A percentile compares a stretch with the other conserved stretches of the same genome.
These are phyloP conservation scores for Aureobasidium sp. DNA, from an alignment of 2,329 filamentous ascomycete species.

Conservation along the genomic window DNA sequence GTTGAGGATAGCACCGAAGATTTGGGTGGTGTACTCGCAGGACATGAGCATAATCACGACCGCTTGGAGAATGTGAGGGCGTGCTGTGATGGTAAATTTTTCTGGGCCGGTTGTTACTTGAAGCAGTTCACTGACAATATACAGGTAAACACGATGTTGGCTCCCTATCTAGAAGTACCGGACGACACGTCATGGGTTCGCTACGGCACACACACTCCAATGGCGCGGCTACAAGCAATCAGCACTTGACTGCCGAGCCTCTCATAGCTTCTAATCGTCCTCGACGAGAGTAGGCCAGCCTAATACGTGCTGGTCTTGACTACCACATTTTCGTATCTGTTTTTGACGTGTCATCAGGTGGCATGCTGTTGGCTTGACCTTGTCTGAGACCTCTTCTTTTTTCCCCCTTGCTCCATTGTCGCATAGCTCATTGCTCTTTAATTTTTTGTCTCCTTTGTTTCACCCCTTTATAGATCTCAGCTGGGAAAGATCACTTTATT, in stretches of 20 bases:
- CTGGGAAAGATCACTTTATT: neutral
- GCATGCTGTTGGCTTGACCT: neutral
- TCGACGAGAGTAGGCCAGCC: neutral
- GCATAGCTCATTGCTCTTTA: neutral
- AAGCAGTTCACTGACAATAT: conserved; percentile 3
- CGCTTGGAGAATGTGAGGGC: conserved; percentile 90
- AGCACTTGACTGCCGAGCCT: neutral
- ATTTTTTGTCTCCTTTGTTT: neutral
- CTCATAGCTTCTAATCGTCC: neutral
- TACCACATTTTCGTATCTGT: conserved; percentile 1
- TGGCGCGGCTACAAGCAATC: neutral
- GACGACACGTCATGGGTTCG: conserved; percentile 9
- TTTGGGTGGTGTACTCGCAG: conserved; percentile 66
- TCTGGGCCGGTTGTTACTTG: neutral
- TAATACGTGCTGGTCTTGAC: neutral
- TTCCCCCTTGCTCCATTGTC: neutral
- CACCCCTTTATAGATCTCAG: conserved; percentile 2
- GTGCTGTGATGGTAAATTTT: conserved; percentile 84
- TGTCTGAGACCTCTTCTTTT: conserved; percentile 1
- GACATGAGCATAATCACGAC: conserved; percentile 66
- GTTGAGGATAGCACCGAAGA: conserved; percentile 72
- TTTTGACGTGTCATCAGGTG: neutral
- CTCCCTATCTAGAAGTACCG: conserved; percentile 30
- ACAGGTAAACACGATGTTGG: conserved; percentile 47
- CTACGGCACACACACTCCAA: conserved; percentile 11